phyloP scores from a whole-genome alignment of 2,329 filamentous ascomycete species.

The Penicillium brasilianum region DNA sequence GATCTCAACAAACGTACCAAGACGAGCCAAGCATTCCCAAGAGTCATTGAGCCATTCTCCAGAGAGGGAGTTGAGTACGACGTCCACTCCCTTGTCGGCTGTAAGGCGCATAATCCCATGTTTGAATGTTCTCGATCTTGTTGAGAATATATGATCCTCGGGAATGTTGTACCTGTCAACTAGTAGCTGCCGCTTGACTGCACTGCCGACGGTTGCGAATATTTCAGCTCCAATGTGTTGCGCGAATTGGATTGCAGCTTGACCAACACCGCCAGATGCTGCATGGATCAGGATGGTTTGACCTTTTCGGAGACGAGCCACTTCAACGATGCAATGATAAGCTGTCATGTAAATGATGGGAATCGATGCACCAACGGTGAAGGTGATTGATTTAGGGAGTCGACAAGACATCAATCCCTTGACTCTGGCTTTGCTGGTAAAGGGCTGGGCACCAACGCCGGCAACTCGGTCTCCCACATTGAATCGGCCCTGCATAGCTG shows the following conservation, averaged over 20 bases:
- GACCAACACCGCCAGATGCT: slow-evolving; percentile 30
- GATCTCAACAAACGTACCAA: slow-evolving; percentile 34
- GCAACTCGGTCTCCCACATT: slow-evolving; percentile 9
- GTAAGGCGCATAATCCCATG: slow-evolving; percentile 26
- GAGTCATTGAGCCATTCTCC: slow-evolving; percentile 33
- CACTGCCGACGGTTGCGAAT: slow-evolving; percentile 30
- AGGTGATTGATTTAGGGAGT: slow-evolving; percentile 2
- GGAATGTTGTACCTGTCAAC: slow-evolving; percentile 24
- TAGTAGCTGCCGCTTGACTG: slow-evolving; percentile 28
- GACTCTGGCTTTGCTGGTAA: slow-evolving; percentile 8
- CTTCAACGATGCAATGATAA: slow-evolving; percentile 7
- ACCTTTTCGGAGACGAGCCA: slow-evolving; percentile 17
- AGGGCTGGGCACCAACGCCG: slow-evolving; percentile 5
- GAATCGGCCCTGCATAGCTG: neutral
- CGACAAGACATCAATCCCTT: slow-evolving; percentile 10
- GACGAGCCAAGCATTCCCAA: slow-evolving; percentile 34
- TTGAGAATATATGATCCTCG: slow-evolving; percentile 33
- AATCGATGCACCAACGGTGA: slow-evolving; percentile 4
- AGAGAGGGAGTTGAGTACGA: slow-evolving; percentile 37
- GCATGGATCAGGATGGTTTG: slow-evolving; percentile 34
- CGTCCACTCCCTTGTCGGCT: slow-evolving; percentile 31
- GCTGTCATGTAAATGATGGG: slow-evolving; percentile 8
- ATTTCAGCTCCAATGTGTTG: slow-evolving; percentile 24
- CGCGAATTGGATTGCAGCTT: slow-evolving; percentile 27
- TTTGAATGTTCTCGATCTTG: slow-evolving; percentile 28